These are phyloP conservation scores for Iodosphaeria phyllophila DNA, from an alignment of 2,329 filamentous ascomycete genomes.

Conservation along the genomic window DNA sequence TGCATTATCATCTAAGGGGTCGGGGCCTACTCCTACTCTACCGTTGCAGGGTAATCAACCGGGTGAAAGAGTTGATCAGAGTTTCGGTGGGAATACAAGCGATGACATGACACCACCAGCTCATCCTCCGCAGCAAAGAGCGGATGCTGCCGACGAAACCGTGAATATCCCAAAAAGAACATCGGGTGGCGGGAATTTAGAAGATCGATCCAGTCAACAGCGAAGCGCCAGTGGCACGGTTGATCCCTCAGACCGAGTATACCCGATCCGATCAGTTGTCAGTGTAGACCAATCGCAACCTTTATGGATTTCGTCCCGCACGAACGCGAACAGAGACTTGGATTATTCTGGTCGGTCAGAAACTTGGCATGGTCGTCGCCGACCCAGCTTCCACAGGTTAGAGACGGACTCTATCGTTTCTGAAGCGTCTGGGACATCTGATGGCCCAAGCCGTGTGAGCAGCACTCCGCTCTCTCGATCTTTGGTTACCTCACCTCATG, in stretches of 20 bases:
- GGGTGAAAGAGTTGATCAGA: no score
- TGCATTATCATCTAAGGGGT: no score
- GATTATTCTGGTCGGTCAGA: conserved; percentile 18
- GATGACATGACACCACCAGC: conserved; percentile 1
- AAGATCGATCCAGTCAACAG: conserved; percentile 18
- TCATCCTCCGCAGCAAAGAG: no score
- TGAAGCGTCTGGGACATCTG: conserved; percentile 1
- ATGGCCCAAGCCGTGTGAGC: neutral
- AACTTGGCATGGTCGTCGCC: conserved; percentile 12
- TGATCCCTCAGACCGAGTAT: conserved; percentile 41
- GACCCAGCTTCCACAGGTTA: conserved; percentile 4
- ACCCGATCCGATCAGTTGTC: conserved; percentile 65
- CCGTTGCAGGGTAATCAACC: no score
- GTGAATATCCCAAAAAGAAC: neutral
- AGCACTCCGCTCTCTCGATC: neutral
- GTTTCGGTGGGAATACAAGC: no score
- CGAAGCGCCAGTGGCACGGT: conserved; percentile 11
- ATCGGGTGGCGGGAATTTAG: conserved; percentile 12
- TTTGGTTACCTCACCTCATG: no score
- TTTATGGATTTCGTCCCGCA: conserved; percentile 11
- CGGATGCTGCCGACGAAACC: neutral
- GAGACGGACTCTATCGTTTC: conserved; percentile 6
- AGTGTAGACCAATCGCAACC: conserved; percentile 37
- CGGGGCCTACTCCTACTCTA: no score
- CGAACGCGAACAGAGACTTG: conserved; percentile 18